Evolutionary conservation across 257 asterid species (phyloP), one percentile per base, ranked within the genome.

Genomic region (Linaria vulgaris): DNA sequence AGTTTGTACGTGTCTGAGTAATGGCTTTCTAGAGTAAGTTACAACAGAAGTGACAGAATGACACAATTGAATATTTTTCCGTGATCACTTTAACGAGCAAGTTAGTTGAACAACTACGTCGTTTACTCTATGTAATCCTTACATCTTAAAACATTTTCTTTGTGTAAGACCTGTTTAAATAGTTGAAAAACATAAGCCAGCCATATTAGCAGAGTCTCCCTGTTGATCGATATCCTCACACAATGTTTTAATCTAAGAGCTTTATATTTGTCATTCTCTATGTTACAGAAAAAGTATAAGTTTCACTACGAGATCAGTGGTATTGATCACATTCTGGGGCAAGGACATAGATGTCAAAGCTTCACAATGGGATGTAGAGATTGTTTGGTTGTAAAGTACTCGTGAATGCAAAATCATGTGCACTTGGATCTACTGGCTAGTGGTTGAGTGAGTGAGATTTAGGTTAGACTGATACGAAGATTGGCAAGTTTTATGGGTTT

Each of bases 371-470:
- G 17, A n/a, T n/a, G 47, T n/a, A 52, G 22, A 13, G 57, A 11
- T 52, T 13, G 19, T 21, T 51, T 20, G 57, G 30, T 13, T 44
- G 25, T 16, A 21, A 20, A 22, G 31, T 30, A 9, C 43, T 43
- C 27, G 57, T 27, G 12, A 56, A 20, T 45, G 9, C 12, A 30
- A 54, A 27, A 2, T 27, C 34, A 27, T 6, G 34, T 27, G 43
- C 17, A 13, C 46, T 43, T 22, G 43, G 45, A 24, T 61, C 23
- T 31, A 27, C 27, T 59, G 53, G 23, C 23, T 51, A 9, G 51
- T 24, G 37, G 37, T 63, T 45, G 22, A 30, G 34, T 20, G 49
- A 49, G 15, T 63, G 51, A 38, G 21, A 58, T 25, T 48, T 34
- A 37, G 31, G 30, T 15, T 21, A 15, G 49, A 34, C 27, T 49